phyloP scores from a whole-genome alignment of 345 rosid species.

The Combretum micranthum region DNA sequence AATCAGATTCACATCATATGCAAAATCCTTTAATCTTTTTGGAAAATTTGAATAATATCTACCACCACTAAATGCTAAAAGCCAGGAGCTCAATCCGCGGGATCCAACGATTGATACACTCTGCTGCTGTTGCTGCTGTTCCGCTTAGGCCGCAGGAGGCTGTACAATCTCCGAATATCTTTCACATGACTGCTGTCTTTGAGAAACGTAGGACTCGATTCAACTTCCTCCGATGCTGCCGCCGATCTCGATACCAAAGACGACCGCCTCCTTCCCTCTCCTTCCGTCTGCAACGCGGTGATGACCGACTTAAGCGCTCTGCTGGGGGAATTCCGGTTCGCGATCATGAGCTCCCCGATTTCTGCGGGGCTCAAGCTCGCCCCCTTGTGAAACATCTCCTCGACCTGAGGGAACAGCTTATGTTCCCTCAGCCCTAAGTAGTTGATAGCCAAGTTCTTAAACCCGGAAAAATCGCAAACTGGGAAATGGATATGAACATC shows the following conservation, averaged over 20 bases:
- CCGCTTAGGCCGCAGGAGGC: slow-evolving; percentile 21
- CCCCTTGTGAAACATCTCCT: slow-evolving; percentile 37
- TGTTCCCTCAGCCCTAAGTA: slow-evolving; percentile 44
- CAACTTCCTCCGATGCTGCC: slow-evolving; percentile 1
- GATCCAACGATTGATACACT: slow-evolving; percentile 9
- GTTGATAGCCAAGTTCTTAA: slow-evolving; percentile 33
- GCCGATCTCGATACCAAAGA: slow-evolving; percentile 7
- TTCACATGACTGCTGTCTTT: slow-evolving; percentile 10
- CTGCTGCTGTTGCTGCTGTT: no score
- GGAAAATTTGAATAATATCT: no score
- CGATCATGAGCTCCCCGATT: slow-evolving; percentile 46
- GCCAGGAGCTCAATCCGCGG: no score
- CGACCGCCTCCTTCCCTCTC: slow-evolving; percentile 15
- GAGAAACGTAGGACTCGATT: slow-evolving; percentile 3
- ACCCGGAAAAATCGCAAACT: slow-evolving; percentile 27
- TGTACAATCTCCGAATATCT: slow-evolving; percentile 26
- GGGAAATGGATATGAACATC: slow-evolving; percentile 49
- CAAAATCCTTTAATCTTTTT: no score
- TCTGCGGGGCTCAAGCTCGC: slow-evolving; percentile 45
- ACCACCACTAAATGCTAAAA: no score
- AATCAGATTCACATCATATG: no score
- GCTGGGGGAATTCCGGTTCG: slow-evolving; percentile 38
- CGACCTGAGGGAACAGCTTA: slow-evolving; percentile 41
- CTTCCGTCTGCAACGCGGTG: slow-evolving; percentile 29
- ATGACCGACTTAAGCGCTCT: slow-evolving; percentile 38